phyloP scores from a whole-genome alignment of 2,329 filamentous ascomycete species.

The Colletotrichum melonis region DNA sequence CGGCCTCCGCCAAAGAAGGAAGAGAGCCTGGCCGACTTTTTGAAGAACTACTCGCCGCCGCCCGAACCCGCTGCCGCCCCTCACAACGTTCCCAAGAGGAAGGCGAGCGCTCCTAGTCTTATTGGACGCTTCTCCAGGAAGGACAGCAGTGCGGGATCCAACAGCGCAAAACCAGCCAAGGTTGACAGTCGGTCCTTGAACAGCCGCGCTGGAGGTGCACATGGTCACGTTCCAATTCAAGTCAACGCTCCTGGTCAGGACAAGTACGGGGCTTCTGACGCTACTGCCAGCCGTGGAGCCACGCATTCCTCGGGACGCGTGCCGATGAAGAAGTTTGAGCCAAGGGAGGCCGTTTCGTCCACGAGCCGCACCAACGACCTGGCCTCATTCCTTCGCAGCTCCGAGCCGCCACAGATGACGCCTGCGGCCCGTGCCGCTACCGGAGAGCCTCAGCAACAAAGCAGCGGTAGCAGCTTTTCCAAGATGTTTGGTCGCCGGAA shows the following conservation, averaged over 20 bases:
- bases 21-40: conserved; percentile 79
- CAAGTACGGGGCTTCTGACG: conserved; percentile 49
- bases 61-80: conserved; percentile 55
- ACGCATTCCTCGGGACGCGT: conserved; percentile 51
- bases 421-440: conserved; percentile 40
- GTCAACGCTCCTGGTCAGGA: conserved; percentile 61
- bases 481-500: conserved; percentile 63
- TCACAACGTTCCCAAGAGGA: conserved; percentile 66
- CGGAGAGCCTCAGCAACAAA: conserved; percentile 46
- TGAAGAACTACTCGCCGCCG: conserved; percentile 77
- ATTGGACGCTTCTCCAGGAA: conserved; percentile 67
- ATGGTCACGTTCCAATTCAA: conserved; percentile 65
- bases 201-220: conserved; percentile 51
- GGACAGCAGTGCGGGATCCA: conserved; percentile 43
- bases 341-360: conserved; percentile 60
- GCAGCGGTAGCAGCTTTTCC: conserved; percentile 52
- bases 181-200: conserved; percentile 50
- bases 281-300: conserved; percentile 35
- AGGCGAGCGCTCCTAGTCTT: conserved; percentile 70
- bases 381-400: conserved; percentile 78
- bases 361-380: conserved; percentile 72
- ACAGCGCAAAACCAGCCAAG: conserved; percentile 42
- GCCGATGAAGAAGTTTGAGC: conserved; percentile 69
- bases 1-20: conserved; percentile 59
- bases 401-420: conserved; percentile 64